Conservation (phyloP, 129 eudicot genomes). For the Lactuca sativa region DNA sequence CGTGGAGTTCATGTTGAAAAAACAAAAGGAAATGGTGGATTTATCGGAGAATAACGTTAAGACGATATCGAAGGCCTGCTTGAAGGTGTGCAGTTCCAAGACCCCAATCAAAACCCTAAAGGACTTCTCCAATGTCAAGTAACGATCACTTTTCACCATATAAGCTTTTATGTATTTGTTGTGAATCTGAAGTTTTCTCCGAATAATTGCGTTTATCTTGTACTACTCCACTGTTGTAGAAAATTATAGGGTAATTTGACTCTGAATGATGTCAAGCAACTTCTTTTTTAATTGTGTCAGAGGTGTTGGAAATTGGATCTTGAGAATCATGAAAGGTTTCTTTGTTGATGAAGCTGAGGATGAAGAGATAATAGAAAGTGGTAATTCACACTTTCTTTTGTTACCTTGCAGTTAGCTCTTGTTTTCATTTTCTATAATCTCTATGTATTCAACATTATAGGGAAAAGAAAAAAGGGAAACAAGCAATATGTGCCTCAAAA, state of each 20-base stretch:
- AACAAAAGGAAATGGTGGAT: conserved; percentile 59
- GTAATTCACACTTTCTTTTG: conserved; percentile 30
- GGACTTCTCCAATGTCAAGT: conserved; percentile 75
- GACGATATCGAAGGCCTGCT: conserved; percentile 53
- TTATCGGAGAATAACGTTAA: conserved; percentile 46
- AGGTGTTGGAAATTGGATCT: conserved; percentile 91
- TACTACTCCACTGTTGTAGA: neutral
- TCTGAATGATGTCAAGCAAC: neutral
- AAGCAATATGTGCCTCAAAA: conserved; percentile 82
- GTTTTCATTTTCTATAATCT: neutral
- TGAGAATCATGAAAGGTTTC: conserved; percentile 75
- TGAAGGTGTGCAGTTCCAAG: conserved; percentile 54
- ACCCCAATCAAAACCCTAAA: conserved; percentile 64
- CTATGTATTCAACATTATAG: conserved; percentile 33
- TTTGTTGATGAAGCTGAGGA: conserved; percentile 52
- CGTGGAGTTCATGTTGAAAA: conserved; percentile 53
- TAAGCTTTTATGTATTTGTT: neutral
- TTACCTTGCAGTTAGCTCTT: conserved; percentile 11
- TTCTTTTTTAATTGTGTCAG: conserved; percentile 31
- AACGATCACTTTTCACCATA: neutral
- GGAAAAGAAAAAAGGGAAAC: conserved; percentile 44
- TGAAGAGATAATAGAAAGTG: conserved; percentile 50
- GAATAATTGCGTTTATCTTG: neutral
- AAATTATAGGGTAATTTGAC: neutral
- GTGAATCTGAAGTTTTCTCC: neutral